Evolutionary conservation across 2,329 filamentous ascomycete genomes (phyloP), one percentile per base, ranked within the genome.

Genomic region (Lizonia empirigonia): DNA sequence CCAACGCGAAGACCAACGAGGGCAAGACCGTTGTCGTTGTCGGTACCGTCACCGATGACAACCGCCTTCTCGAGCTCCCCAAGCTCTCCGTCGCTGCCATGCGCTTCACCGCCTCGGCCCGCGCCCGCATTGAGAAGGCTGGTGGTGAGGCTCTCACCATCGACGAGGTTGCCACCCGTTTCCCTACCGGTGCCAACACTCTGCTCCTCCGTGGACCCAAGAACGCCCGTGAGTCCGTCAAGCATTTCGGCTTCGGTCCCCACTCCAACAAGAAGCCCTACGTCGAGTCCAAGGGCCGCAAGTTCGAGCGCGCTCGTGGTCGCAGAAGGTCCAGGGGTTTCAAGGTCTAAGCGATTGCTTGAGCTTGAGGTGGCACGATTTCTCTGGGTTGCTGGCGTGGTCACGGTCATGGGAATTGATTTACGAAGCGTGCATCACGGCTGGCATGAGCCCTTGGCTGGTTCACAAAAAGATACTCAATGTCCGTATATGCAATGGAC

Each of bases 211-310:
- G 94, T 78, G 94, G 94, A 64, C 92, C 94, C 79, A 99, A 97
- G 91, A 97, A 97, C 82, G 79, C 91, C 71, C 88, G 94, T 77
- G 94, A 99, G 87, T 90, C 94, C 61, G 83, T 97, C 79, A 97
- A 96, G 89, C 95, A 99, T 84, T 99, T 99, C 77, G 94, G 95
- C 77, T 89, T 99, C 72, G 95, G 94, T 67, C 94, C 94, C 65
- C 94, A 99, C 87, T 92, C 87, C 80, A 83, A 96, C 88, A 99
- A 97, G 93, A 97, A 97, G 86, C 93, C 93, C 69, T 90, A 96
- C 72, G 85, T 99, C 74, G 85, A 91, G 81, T 96, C 91, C 85
- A 99, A 99, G 90, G 95, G 95, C 76, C 89, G 94, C 82, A 99
- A 99, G 86, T 99, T 99, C 85, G 95, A 99, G 88, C 86, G 87